Percentiles rank a stretch among this genome's conserved stretches.
Evolutionary conservation across 1,284 basidiomycete genomes (phyloP).

Genomic region (Gymnopus androsaceus): DNA sequence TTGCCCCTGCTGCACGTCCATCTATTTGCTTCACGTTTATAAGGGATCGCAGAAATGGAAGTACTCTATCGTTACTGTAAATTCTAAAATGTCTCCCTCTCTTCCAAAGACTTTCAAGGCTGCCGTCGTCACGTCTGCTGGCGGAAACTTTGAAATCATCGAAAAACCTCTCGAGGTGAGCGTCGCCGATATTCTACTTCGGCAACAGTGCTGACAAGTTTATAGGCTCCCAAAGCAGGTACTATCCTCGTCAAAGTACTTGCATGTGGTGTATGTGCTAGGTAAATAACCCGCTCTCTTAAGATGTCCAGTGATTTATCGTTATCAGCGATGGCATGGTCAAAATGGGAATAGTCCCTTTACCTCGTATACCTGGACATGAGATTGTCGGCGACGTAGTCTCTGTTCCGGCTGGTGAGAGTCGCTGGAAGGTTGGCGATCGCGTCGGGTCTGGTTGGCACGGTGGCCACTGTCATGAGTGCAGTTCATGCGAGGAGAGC

Average conservation of each 20-base stretch:
- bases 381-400: conserved; percentile 5
- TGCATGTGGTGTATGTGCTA: conserved; percentile 6
- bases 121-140: not conserved
- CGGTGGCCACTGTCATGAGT: not conserved
- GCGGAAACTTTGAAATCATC: not conserved
- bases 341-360: not conserved
- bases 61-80: too few species aligned
- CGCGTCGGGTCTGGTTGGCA: conserved; percentile 5
- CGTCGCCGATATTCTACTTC: not conserved
- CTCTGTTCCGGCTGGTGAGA: not conserved
- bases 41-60: too few species aligned
- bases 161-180: conserved; percentile 1
- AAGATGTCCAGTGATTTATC: not conserved
- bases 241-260: conserved; percentile 3
- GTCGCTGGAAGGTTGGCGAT: conserved; percentile 3
- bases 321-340: not conserved
- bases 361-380: conserved; percentile 1
- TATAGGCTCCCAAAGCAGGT: not conserved
- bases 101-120: conserved; percentile 6
- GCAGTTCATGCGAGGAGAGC: conserved; percentile 4
- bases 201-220: not conserved
- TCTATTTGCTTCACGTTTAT: too few species aligned
- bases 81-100: too few species aligned
- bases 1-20: too few species aligned
- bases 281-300: not conserved